These are phyloP conservation scores for Tetrastigma voinierianum DNA, from an alignment of 164 flowering plant genomes.

Conservation along the genomic window DNA sequence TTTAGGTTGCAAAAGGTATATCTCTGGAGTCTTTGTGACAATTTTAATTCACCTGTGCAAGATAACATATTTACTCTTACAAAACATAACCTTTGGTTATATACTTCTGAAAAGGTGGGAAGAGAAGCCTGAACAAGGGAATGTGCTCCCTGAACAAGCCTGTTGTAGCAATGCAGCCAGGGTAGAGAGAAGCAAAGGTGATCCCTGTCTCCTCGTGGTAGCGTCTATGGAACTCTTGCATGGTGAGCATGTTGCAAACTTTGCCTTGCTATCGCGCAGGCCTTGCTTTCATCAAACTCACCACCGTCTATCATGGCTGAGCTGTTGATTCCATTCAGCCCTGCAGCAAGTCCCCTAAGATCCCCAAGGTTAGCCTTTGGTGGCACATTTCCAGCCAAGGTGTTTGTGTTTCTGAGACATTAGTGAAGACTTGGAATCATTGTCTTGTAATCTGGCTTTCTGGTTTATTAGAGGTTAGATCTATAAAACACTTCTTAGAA, in stretches of 20 bases:
- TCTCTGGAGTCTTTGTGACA: not conserved
- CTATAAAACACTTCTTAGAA: too few species aligned
- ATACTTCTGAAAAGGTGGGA: conserved; percentile 91
- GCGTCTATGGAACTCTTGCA: conserved; percentile 86
- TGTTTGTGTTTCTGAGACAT: conserved; percentile 64
- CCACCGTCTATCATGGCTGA: conserved; percentile 86
- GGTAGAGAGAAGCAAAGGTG: conserved; percentile 76
- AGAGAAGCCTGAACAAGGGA: conserved; percentile 73
- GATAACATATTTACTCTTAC: conserved; percentile 71
- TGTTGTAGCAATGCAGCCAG: conserved; percentile 83
- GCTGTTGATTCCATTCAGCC: conserved; percentile 60
- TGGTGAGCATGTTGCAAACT: conserved; percentile 90
- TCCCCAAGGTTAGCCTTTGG: conserved; percentile 86
- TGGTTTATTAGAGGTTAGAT: too few species aligned
- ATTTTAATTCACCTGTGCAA: conserved; percentile 53
- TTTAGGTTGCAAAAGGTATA: too few species aligned
- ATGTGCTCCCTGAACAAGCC: conserved; percentile 80
- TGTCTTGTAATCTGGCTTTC: not conserved
- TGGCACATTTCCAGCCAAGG: conserved; percentile 84
- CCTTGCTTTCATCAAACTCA: conserved; percentile 83
- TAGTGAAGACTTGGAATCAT: not conserved
- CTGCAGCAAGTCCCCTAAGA: conserved; percentile 68
- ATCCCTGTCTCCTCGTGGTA: conserved; percentile 83
- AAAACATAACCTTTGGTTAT: conserved; percentile 84
- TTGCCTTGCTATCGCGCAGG: conserved; percentile 93